These are phyloP conservation scores for Jamesozyma rosinii DNA, from an alignment of 805 yeast species.

Conservation along the genomic window DNA sequence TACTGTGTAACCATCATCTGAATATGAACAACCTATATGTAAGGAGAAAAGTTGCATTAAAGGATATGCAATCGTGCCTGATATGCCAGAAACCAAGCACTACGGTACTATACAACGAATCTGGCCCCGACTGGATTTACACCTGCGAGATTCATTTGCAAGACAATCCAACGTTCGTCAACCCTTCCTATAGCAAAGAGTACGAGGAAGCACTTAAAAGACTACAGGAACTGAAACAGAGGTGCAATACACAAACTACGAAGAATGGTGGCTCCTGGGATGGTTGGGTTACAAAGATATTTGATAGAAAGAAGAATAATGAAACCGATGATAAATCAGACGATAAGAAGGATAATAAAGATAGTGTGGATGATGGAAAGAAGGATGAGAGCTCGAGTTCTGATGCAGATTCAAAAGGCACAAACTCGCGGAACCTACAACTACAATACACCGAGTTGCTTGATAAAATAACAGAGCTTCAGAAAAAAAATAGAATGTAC, in stretches of 20 bases:
- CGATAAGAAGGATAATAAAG: background rate
- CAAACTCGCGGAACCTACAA: slow-evolving; percentile 5
- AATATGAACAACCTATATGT: slow-evolving; percentile 24
- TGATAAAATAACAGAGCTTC: slow-evolving; percentile 16
- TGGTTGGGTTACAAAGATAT: slow-evolving; percentile 26
- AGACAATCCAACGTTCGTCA: slow-evolving; percentile 27
- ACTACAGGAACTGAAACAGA: slow-evolving; percentile 13
- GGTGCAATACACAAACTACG: slow-evolving; percentile 7
- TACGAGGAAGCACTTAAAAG: slow-evolving; percentile 13
- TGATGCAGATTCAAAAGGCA: background rate
- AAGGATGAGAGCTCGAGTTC: slow-evolving; percentile 1
- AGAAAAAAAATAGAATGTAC: slow-evolving; percentile 13
- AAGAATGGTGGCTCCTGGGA: slow-evolving; percentile 23
- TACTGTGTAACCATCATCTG: background rate
- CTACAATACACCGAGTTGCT: slow-evolving; percentile 12
- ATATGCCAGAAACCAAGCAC: slow-evolving; percentile 24
- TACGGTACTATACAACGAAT: slow-evolving; percentile 21
- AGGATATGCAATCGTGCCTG: slow-evolving; percentile 24
- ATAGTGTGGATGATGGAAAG: background rate
- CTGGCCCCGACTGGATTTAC: slow-evolving; percentile 29
- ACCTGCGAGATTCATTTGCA: slow-evolving; percentile 29
- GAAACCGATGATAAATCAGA: background rate
- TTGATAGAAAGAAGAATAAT: slow-evolving; percentile 11
- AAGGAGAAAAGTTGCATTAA: slow-evolving; percentile 22
- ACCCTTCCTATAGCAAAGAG: slow-evolving; percentile 19